Evolutionary conservation across 805 yeast species (phyloP).

Genomic region (Pichia exigua): DNA sequence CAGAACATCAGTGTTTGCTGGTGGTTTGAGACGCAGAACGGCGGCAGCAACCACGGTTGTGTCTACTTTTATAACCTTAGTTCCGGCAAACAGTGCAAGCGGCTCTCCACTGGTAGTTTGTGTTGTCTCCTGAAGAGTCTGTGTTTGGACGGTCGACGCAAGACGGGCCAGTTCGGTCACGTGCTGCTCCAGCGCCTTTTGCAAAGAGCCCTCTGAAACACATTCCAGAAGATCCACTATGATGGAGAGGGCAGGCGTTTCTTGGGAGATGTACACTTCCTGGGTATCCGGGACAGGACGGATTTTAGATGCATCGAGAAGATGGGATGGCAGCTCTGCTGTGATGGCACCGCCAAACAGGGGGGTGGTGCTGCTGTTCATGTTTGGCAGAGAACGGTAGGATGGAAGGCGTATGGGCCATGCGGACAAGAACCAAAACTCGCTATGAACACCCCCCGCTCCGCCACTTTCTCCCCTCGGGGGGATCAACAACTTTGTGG

Average conservation of each 20-base stretch:
- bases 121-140: no score
- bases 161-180: constrained; percentile 44
- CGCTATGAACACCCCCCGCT: no score
- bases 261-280: constrained; percentile 62
- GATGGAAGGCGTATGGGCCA: no score
- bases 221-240: constrained; percentile 59
- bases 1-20: constrained; percentile 2
- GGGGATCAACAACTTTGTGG: no score
- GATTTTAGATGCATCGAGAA: constrained; percentile 68
- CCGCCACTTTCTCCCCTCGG: no score
- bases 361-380: constrained; percentile 15
- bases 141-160: constrained; percentile 14
- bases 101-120: no score
- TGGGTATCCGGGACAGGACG: constrained; percentile 91
- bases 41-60: neutral
- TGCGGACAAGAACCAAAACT: no score
- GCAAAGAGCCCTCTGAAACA: constrained; percentile 28
- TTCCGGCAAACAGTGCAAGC: constrained; percentile 15
- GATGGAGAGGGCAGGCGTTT: constrained; percentile 40
- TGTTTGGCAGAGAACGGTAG: neutral
- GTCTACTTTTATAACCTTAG: constrained; percentile 37
- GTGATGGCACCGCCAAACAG: constrained; percentile 82
- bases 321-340: constrained; percentile 47
- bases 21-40: neutral
- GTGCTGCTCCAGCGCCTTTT: constrained; percentile 41